A percentile compares a stretch with the other conserved stretches of the same genome.
Evolutionary conservation across 768 basidiomycete species (phyloP).

Genomic region (Tulasnella sp.): DNA sequence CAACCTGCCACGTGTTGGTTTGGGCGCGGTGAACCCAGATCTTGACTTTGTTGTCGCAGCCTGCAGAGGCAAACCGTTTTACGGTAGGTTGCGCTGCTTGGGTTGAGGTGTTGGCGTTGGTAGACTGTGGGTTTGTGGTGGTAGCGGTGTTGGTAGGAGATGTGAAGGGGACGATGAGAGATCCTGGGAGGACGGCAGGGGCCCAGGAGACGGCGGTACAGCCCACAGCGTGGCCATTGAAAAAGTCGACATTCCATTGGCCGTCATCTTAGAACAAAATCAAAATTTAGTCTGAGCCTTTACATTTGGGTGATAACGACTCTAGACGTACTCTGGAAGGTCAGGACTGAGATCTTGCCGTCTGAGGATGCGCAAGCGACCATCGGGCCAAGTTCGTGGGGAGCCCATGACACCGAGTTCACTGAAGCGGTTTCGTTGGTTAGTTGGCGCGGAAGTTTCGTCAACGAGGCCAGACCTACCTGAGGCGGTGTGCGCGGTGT

Average conservation of each 20-base stretch:
- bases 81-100: conserved; percentile 42
- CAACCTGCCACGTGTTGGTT: conserved; percentile 79
- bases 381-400: conserved; percentile 93
- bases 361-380: conserved; percentile 95
- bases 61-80: conserved; percentile 90
- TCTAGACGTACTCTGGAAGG: conserved; percentile 73
- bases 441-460: too few species aligned
- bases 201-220: conserved; percentile 99
- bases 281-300: not conserved
- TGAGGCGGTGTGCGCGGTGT: conserved; percentile 84
- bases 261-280: conserved; percentile 61
- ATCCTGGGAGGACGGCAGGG: conserved; percentile 77
- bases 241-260: conserved; percentile 89
- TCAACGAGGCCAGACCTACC: conserved; percentile 40
- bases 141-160: conserved; percentile 1
- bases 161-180: conserved; percentile 52
- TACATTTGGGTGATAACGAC: not conserved
- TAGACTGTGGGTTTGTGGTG: not conserved
- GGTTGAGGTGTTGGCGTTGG: conserved; percentile 26
- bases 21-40: conserved; percentile 90
- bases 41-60: conserved; percentile 90
- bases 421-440: too few species aligned
- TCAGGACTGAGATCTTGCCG: conserved; percentile 90
- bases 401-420: conserved; percentile 98
- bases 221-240: conserved; percentile 90